phyloP scores from a whole-genome alignment of 768 basidiomycete species.

The Pisolithus orientalis region DNA sequence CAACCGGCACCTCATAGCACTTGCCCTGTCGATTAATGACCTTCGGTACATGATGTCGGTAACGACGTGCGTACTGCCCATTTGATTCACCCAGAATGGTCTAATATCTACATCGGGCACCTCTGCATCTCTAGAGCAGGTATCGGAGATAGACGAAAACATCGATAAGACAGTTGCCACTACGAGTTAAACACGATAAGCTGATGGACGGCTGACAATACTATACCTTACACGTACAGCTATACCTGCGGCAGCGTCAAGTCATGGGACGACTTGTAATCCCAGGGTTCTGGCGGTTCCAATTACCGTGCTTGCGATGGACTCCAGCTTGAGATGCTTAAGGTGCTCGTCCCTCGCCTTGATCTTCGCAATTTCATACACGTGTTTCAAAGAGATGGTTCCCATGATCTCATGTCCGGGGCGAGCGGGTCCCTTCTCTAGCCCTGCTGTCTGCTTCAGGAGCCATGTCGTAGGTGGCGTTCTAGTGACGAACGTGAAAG shows the following conservation, averaged over 20 bases:
- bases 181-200: slow-evolving; percentile 13
- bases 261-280: slow-evolving; percentile 82
- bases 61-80: slow-evolving; percentile 16
- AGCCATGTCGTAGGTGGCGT: slow-evolving; percentile 88
- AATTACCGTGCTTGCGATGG: slow-evolving; percentile 81
- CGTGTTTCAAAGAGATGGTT: slow-evolving; percentile 89
- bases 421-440: slow-evolving; percentile 85
- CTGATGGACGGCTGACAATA: slow-evolving; percentile 15
- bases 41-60: slow-evolving; percentile 27
- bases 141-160: slow-evolving; percentile 8
- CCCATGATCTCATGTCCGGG: slow-evolving; percentile 74
- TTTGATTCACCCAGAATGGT: slow-evolving; percentile 9
- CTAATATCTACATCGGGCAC: slow-evolving; percentile 22
- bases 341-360: slow-evolving; percentile 88
- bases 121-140: slow-evolving; percentile 8
- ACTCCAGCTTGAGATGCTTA: slow-evolving; percentile 80
- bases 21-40: slow-evolving; percentile 27
- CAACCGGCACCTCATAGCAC: slow-evolving; percentile 23
- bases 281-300: slow-evolving; percentile 88
- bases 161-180: slow-evolving; percentile 21
- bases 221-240: slow-evolving; percentile 19
- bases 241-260: slow-evolving; percentile 10
- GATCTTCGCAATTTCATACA: slow-evolving; percentile 98
- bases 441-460: slow-evolving; percentile 82
- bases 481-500: slow-evolving; percentile 90